These are phyloP conservation scores for Pseudonitzschia multistriata DNA, from an alignment of 108 stramenopile genomes.

Conservation along the genomic window DNA sequence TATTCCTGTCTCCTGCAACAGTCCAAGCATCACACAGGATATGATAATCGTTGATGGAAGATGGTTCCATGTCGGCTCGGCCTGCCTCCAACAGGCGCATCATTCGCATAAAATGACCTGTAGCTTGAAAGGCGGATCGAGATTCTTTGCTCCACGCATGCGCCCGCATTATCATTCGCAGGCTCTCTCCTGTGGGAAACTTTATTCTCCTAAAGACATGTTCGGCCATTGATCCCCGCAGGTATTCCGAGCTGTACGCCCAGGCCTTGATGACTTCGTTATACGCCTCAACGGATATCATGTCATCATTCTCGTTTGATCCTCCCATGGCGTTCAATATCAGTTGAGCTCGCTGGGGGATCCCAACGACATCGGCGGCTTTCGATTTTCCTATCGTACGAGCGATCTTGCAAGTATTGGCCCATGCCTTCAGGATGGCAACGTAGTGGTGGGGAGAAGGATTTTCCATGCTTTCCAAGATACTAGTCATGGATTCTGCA, in stretches of 20 bases:
- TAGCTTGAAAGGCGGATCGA: conserved; percentile 64
- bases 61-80: conserved; percentile 60
- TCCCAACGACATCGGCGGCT: conserved; percentile 20
- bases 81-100: conserved; percentile 50
- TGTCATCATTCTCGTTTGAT: neutral
- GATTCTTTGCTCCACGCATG: conserved; percentile 52
- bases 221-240: conserved; percentile 44
- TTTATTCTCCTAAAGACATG: conserved; percentile 34
- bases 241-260: conserved; percentile 54
- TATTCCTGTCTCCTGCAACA: conserved; percentile 62
- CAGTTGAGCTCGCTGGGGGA: conserved; percentile 54
- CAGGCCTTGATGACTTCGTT: conserved; percentile 47
- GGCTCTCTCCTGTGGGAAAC: conserved; percentile 31
- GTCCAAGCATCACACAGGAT: conserved; percentile 74
- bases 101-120: conserved; percentile 73
- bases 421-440: conserved; percentile 26
- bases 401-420: conserved; percentile 28
- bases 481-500: conserved; percentile 19
- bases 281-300: conserved; percentile 15
- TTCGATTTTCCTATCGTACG: neutral
- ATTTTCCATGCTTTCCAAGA: conserved; percentile 20
- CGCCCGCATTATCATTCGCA: conserved; percentile 59
- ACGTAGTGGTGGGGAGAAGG: conserved; percentile 19
- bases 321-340: conserved; percentile 31
- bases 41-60: conserved; percentile 72